Evolutionary conservation across 495 filamentous ascomycete species (phyloP).

Genomic region (Neurospora sp.): DNA sequence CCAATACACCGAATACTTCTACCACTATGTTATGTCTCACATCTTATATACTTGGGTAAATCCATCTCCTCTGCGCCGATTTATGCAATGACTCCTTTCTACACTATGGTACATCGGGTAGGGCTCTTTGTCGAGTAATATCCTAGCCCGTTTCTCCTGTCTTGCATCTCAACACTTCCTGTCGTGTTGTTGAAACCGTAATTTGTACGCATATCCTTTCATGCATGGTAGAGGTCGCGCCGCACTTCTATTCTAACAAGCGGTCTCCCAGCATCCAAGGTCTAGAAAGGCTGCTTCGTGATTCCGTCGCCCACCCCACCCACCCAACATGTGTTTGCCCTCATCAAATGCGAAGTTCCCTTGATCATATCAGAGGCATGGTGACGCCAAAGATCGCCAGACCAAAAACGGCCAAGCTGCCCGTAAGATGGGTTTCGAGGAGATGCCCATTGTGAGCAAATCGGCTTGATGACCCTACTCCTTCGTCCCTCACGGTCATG

Average conservation of each 20-base stretch:
- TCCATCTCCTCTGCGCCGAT: conserved; percentile 4
- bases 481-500: background rate
- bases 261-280: background rate
- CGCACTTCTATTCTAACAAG: background rate
- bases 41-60: background rate
- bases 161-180: background rate
- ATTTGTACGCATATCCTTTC: background rate
- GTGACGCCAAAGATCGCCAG: background rate
- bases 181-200: background rate
- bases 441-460: background rate
- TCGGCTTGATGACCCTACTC: background rate
- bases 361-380: background rate
- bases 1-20: background rate
- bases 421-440: background rate
- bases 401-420: background rate
- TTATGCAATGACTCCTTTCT: conserved; percentile 12
- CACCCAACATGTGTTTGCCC: background rate
- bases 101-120: conserved; percentile 17
- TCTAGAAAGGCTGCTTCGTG: background rate
- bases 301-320: background rate
- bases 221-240: background rate
- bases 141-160: background rate
- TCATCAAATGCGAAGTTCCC: background rate
- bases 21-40: background rate
- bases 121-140: background rate